Conservation (phyloP, 1,284 basidiomycete species). For the Farysia itapuensis region DNA sequence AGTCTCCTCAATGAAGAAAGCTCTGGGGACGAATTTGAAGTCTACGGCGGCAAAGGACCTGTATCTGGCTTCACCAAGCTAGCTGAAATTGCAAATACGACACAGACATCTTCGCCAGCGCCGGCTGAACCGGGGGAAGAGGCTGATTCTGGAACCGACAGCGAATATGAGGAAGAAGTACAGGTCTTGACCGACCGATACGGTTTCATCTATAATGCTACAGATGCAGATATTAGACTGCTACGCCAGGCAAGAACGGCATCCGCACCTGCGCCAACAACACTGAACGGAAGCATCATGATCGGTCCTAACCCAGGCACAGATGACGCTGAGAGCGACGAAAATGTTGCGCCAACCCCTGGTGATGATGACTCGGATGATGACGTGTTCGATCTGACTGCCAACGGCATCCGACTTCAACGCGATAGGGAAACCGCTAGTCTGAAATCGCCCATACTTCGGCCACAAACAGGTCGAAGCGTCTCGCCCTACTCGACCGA, state of each 20-base stretch:
- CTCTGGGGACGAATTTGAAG: slow-evolving; percentile 55
- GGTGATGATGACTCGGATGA: slow-evolving; percentile 24
- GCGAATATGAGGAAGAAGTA: slow-evolving; percentile 61
- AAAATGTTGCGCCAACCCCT: slow-evolving; percentile 32
- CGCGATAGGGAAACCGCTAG: background rate
- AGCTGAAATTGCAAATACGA: background rate
- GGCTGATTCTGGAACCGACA: slow-evolving; percentile 24
- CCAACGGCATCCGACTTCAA: slow-evolving; percentile 2
- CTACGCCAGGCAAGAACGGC: slow-evolving; percentile 74
- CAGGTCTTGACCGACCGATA: slow-evolving; percentile 83
- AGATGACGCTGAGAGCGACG: slow-evolving; percentile 45
- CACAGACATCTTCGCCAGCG: background rate
- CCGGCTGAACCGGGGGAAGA: background rate
- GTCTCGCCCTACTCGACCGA: slow-evolving; percentile 2
- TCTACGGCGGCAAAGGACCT: slow-evolving; percentile 58
- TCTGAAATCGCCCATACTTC: too few species aligned
- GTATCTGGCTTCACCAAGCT: slow-evolving; percentile 26
- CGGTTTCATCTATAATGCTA: slow-evolving; percentile 83
- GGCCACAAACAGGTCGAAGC: background rate
- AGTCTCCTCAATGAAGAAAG: slow-evolving; percentile 46
- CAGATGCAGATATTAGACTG: slow-evolving; percentile 76
- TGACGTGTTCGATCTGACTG: slow-evolving; percentile 6
- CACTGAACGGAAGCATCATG: slow-evolving; percentile 79
- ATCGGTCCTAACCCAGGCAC: slow-evolving; percentile 61
- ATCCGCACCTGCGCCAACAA: slow-evolving; percentile 74